Base-by-base conservation (phyloP, 2,329 filamentous ascomycete genomes). In the Colletotrichum melonis region DNA sequence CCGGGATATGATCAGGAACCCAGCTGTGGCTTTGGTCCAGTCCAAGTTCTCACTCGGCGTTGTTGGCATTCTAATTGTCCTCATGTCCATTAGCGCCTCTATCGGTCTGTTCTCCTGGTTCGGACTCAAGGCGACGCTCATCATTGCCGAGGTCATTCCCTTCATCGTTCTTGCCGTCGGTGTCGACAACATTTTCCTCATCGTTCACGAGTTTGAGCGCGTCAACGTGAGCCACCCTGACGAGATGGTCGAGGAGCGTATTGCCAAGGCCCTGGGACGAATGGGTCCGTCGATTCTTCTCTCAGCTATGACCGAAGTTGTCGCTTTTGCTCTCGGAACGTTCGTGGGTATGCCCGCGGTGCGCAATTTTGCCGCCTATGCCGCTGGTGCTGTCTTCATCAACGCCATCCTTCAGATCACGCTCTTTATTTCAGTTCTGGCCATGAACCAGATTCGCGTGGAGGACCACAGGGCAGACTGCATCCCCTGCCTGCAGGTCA, bases 321-420 rank as follows among this genome's bases (percentile, higher is more conserved):
- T 95, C 28, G 95, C 96, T 2, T 99, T 99, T 82, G 93, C 95
- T 1, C 88, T 99, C 12, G 97, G 97, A 14, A 94, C 95, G 55
- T 96, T 97, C 74, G 97, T 98, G 7, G 95, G 95, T 62, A 99
- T 99, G 97, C 97, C 97, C 19, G 97, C 97, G 2, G 97, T 99
- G 56, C 92, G 95, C 75, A 99, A 99, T 83, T 99, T 99, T 83
- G 97, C 97, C 19, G 92, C 96, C 3, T 99, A 99, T 80, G 97
- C 97, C 14, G 95, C 97, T 2, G 97, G 97, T 63, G 97, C 97
- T 12, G 97, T 99, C 12, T 92, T 98, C 78, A 96, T 99, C 87
- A 99, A 99, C 80, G 97, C 97, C 0, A 82, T 98, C n/a, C 86
- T 99, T 6, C 97, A 99, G 82, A 93, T 98, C 76, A 99, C 97